These are phyloP conservation scores for Leucaena leucocephala DNA, from an alignment of 306 rosid species.

Conservation along the genomic window DNA sequence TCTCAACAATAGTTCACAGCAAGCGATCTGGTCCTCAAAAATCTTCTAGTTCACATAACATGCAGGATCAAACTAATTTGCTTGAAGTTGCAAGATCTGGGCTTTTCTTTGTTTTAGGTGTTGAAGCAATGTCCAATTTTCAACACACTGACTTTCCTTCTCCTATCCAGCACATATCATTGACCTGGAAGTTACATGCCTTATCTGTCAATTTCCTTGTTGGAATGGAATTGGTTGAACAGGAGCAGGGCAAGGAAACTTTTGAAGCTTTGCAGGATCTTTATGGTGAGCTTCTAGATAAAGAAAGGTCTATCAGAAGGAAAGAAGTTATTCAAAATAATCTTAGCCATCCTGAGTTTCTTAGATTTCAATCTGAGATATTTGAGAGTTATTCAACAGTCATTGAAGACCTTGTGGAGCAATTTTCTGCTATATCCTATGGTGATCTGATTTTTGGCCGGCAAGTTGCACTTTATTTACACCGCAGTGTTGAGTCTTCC, in stretches of 20 bases:
- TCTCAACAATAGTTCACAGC: constrained; percentile 66
- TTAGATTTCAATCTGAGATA: constrained; percentile 76
- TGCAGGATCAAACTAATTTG: constrained; percentile 47
- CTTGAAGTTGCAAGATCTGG: constrained; percentile 80
- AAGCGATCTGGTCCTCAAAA: constrained; percentile 56
- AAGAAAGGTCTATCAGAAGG: constrained; percentile 46
- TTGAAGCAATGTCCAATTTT: constrained; percentile 75
- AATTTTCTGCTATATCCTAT: constrained; percentile 83
- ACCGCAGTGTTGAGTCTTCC: constrained; percentile 75
- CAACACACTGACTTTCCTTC: constrained; percentile 57
- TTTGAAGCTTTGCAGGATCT: constrained; percentile 89
- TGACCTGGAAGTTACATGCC: constrained; percentile 92
- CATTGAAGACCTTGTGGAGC: constrained; percentile 85
- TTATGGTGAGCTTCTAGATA: constrained; percentile 74
- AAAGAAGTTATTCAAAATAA: constrained; percentile 35
- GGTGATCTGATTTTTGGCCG: constrained; percentile 86
- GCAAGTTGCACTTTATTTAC: constrained; percentile 86
- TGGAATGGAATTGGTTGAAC: constrained; percentile 83
- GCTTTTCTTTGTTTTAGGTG: constrained; percentile 79
- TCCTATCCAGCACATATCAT: constrained; percentile 68
- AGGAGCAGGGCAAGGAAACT: constrained; percentile 64
- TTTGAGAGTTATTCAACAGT: constrained; percentile 74
- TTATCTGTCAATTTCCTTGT: constrained; percentile 79
- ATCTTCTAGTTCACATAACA: constrained; percentile 40
- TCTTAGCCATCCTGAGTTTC: constrained; percentile 49